phyloP scores from a whole-genome alignment of 2,329 filamentous ascomycete genomes.

The Thelonectria discophora region DNA sequence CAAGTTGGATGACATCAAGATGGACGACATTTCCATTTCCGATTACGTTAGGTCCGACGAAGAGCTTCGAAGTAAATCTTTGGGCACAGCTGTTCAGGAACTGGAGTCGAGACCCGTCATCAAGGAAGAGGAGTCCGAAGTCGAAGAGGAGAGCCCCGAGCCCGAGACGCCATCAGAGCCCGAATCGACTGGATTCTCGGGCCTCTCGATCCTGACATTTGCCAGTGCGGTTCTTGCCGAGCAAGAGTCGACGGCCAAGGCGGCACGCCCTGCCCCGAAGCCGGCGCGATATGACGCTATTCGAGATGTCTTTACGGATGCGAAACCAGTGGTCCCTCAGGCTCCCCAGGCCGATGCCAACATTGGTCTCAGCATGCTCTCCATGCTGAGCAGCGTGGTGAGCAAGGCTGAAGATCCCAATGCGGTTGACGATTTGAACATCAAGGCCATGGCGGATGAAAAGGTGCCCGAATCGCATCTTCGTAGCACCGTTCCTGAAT shows the following conservation, averaged over 20 bases:
- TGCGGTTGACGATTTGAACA: slow-evolving; percentile 19
- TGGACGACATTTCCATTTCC: slow-evolving; percentile 46
- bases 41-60: slow-evolving; percentile 48
- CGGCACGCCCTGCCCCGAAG: slow-evolving; percentile 42
- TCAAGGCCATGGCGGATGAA: slow-evolving; percentile 2
- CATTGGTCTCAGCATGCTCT: slow-evolving; percentile 46
- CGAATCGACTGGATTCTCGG: slow-evolving; percentile 39
- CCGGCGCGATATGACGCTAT: slow-evolving; percentile 50
- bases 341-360: slow-evolving; percentile 35
- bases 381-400: slow-evolving; percentile 48
- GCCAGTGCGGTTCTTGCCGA: slow-evolving; percentile 46
- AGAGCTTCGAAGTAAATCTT: slow-evolving; percentile 46
- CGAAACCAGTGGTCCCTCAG: slow-evolving; percentile 44
- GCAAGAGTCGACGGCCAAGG: slow-evolving; percentile 39
- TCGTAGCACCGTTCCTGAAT: slow-evolving; percentile 32
- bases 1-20: slow-evolving; percentile 46
- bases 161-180: slow-evolving; percentile 37
- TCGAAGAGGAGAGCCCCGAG: slow-evolving; percentile 39
- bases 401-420: slow-evolving; percentile 37
- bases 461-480: slow-evolving; percentile 20
- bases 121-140: slow-evolving; percentile 41
- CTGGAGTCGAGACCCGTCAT: slow-evolving; percentile 43
- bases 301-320: slow-evolving; percentile 53
- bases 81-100: slow-evolving; percentile 49
- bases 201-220: slow-evolving; percentile 45